A percentile compares a stretch with the other conserved stretches of the same genome.
Evolutionary conservation across 1,284 basidiomycete genomes (phyloP).

Genomic region (Retiboletus flavoniger): DNA sequence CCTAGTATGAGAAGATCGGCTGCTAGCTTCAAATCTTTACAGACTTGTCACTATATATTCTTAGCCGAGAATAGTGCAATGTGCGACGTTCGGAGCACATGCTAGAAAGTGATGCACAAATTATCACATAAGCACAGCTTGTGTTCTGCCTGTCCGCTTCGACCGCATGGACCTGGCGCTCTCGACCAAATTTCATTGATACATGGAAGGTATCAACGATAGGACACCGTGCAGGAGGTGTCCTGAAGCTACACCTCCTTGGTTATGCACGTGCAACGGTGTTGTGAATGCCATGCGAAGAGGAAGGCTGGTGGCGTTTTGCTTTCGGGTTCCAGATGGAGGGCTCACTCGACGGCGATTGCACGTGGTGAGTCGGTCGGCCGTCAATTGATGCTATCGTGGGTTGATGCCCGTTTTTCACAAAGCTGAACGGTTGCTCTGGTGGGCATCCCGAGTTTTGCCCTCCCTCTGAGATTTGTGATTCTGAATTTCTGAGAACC

Average conservation of each 20-base stretch:
- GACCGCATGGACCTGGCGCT: background rate
- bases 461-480: background rate
- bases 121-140: background rate
- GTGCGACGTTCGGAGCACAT: background rate
- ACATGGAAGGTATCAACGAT: background rate
- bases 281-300: background rate
- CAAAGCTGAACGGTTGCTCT: background rate
- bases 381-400: background rate
- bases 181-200: slow-evolving; percentile 1
- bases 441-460: background rate
- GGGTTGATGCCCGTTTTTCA: background rate
- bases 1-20: background rate
- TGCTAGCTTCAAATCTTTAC: background rate
- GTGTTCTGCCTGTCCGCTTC: background rate
- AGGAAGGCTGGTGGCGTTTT: background rate
- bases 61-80: slow-evolving; percentile 1
- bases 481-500: background rate
- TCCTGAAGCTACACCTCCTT: background rate
- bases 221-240: background rate
- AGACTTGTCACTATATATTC: background rate
- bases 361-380: background rate
- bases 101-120: background rate
- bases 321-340: slow-evolving; percentile 1
- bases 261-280: background rate
- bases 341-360: background rate